Evolutionary conservation across 1,284 basidiomycete genomes (phyloP), one percentile per base, ranked within the genome.

Genomic region (Cryptococcus amylolentus): DNA sequence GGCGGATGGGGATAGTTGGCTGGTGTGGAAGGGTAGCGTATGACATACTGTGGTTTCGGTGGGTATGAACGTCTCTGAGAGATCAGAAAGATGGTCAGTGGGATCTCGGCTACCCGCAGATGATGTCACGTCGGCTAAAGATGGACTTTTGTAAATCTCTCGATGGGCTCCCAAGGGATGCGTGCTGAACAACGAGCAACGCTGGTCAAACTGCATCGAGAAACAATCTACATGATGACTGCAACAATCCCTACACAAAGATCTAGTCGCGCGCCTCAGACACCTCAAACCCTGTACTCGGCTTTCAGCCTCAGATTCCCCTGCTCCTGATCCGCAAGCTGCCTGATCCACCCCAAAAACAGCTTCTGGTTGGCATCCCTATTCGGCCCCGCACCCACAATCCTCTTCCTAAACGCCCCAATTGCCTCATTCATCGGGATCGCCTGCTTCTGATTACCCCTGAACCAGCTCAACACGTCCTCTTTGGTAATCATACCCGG

Each of bases 401-500:
- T 62, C 39, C 57, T 58, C 20, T 47, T 48, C 44, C 58, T 63
- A 52, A 69, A 73, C 18, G 64, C 65, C n/a, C 20, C 39, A n/a
- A 73, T 66, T 5, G 67, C 64, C 16, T 57, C 52, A 5, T 2
- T 7, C 68, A 71, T 71, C 1, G 59, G 57, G 7, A 71, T 62
- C 4, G 46, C 20, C 13, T 57, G 43, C 4, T 57, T 55, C 6
- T 45, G 39, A 28, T 66, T 54, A 9, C 16, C 4, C 38, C 45
- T 58, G 55, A 76, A 71, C 69, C 70, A 76, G n/a, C 55, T 27
- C 26, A 69, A 46, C 4, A 76, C 65, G 47, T 71, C 67, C 4
- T 68, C 57, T 45, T 65, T 56, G 9, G 66, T 64, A 52, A 76
- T 68, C 68, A 70, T 70, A 35, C 63, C 65, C 2, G 58, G 57